A percentile compares a stretch with the other conserved stretches of the same genome.
These are phyloP conservation scores for Butyriboletus loyo DNA, from an alignment of 768 basidiomycete species.

Conservation along the genomic window DNA sequence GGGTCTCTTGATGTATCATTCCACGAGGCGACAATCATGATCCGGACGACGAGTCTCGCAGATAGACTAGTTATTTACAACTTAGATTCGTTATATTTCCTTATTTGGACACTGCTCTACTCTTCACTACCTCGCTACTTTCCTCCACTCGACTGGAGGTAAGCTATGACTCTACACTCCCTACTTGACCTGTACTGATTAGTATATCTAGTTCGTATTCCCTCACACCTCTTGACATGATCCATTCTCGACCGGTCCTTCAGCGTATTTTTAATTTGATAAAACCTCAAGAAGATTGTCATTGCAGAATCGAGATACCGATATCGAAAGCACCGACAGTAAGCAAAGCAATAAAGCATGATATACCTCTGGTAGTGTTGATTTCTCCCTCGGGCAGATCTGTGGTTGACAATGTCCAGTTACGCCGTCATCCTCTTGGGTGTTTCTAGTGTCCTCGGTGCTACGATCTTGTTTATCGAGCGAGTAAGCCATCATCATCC, in stretches of 20 bases:
- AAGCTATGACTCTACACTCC: no score
- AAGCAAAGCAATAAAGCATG: slow-evolving; percentile 1
- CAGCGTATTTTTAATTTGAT: no score
- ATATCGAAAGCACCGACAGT: not conserved
- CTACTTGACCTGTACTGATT: no score
- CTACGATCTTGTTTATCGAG: slow-evolving; percentile 12
- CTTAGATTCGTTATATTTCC: no score
- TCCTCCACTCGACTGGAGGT: no score
- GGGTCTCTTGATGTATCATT: not conserved
- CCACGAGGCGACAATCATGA: not conserved
- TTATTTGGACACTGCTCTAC: no score
- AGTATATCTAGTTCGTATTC: no score
- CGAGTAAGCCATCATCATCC: slow-evolving; percentile 9
- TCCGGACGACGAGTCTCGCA: not conserved
- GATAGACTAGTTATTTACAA: no score
- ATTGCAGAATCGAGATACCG: not conserved
- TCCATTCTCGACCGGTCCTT: not conserved
- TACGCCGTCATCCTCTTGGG: slow-evolving; percentile 18
- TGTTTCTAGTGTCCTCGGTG: slow-evolving; percentile 13
- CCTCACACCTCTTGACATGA: not conserved
- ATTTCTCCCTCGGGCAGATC: no score
- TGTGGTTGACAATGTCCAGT: no score
- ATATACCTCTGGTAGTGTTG: no score
- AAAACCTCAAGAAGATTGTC: not conserved
- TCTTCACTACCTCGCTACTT: no score